Conservation (phyloP, 345 rosid species). For the Cardamine occulta region DNA sequence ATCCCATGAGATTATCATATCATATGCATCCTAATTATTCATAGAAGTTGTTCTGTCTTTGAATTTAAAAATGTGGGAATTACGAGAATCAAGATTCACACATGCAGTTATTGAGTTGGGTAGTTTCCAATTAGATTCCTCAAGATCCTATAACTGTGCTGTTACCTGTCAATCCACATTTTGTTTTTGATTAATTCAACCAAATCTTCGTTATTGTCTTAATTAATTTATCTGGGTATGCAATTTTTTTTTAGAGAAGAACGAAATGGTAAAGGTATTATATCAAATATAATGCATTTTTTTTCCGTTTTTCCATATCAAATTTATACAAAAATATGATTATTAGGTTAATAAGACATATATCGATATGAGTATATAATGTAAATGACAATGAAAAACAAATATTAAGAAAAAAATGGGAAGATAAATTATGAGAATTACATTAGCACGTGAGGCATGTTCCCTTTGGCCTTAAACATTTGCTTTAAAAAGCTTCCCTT, state of each 20-base stretch:
- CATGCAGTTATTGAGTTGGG: conserved; percentile 31
- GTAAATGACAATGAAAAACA: background rate
- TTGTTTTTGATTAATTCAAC: conserved; percentile 16
- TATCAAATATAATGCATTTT: background rate
- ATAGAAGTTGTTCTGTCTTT: background rate
- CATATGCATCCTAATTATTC: background rate
- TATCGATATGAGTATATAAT: background rate
- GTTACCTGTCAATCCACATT: conserved; percentile 37
- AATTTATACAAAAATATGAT: too few species aligned
- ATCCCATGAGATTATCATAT: background rate
- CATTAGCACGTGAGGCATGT: conserved; percentile 2
- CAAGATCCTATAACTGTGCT: conserved; percentile 43
- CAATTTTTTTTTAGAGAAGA: background rate
- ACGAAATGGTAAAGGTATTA: too few species aligned
- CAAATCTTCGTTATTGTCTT: conserved; percentile 13
- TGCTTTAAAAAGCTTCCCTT: background rate
- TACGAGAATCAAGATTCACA: conserved; percentile 6
- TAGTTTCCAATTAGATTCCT: conserved; percentile 42
- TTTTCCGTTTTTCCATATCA: background rate
- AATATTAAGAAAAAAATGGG: background rate
- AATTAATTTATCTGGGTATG: background rate
- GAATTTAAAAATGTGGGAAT: background rate
- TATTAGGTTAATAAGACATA: background rate
- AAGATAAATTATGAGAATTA: background rate
- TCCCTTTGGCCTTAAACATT: background rate